Evolutionary conservation across 1,284 basidiomycete genomes (phyloP), one percentile per base, ranked within the genome.

Genomic region (Stereum hirsutum): DNA sequence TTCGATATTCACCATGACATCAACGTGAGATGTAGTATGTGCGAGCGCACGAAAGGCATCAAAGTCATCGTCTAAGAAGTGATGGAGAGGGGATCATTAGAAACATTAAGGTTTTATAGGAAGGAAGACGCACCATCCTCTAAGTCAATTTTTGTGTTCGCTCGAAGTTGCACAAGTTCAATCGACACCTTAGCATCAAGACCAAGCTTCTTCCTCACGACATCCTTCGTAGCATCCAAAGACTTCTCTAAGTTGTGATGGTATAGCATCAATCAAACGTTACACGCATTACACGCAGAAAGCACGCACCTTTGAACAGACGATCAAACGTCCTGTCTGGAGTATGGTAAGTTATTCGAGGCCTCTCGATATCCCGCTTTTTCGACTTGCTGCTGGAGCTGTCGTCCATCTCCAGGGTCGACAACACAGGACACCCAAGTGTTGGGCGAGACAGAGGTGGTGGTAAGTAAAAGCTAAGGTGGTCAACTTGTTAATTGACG

Each of bases 11-110:
- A 76, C 69, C 11, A 57, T 47, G 0, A 76, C 59, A 20, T 70
- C 64, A n/a, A 66, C 57, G 2, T 62, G 49, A 2, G 50, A 39
- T 1, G 52, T 52, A 14, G 63, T 55, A 41, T 60, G 63, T 19
- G 72, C 66, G 32, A 69, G 57, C 7, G 70, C 62, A 46, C 64
- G 59, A 56, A 88, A 83, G 1, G 83, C 84, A 41, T 79, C 78
- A 48, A 86, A 88, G 57, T 88, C 84, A 38, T 82, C 84, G 37
- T 85, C 84, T 88, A 49, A 23, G 6, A 46, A 25, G 17, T 34
- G 36, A 26, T 24, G 39, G 41, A 33, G 24, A 30, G 23, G 11
- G 12, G 15, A 19, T 32, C 30, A 42, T 27, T 17, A 31, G 42
- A 39, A 15, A 24, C 15, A 30, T 19, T 31, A 35, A 38, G 42